Conservation (phyloP, 1,284 basidiomycete species). For the Crocinoboletus sp. region DNA sequence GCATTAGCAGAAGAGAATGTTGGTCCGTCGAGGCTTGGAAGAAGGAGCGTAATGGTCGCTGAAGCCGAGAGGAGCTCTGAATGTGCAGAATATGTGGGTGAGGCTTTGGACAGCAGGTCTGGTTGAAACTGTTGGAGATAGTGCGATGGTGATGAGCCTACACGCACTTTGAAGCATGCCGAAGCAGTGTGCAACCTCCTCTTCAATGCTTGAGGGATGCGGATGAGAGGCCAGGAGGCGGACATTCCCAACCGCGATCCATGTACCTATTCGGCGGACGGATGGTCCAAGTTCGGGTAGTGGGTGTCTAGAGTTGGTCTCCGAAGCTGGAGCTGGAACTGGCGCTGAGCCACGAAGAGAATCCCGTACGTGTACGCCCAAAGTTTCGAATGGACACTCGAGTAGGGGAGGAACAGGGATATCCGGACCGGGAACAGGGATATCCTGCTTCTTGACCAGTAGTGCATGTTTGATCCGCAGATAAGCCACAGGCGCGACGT, state of each 20-base stretch:
- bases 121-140: constrained; percentile 3
- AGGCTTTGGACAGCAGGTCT: constrained; percentile 13
- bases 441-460: constrained; percentile 16
- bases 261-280: constrained; percentile 36
- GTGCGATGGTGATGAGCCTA: background rate
- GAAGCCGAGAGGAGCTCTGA: constrained; percentile 51
- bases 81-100: background rate
- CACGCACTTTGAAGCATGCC: constrained; percentile 47
- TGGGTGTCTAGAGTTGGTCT: background rate
- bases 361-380: constrained; percentile 12
- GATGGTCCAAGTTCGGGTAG: constrained; percentile 15
- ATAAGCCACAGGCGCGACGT: constrained; percentile 85
- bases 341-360: constrained; percentile 4
- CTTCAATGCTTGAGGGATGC: constrained; percentile 49
- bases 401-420: constrained; percentile 49
- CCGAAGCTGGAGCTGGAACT: background rate
- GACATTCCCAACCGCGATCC: constrained; percentile 59
- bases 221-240: constrained; percentile 27
- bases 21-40: constrained; percentile 70
- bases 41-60: constrained; percentile 78
- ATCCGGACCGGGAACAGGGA: constrained; percentile 2
- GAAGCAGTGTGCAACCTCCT: constrained; percentile 65
- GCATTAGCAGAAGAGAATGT: constrained; percentile 72
- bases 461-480: constrained; percentile 68
- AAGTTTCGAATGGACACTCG: constrained; percentile 37